Conservation (phyloP, 2,329 filamentous ascomycete genomes). For the Colletotrichum lini region DNA sequence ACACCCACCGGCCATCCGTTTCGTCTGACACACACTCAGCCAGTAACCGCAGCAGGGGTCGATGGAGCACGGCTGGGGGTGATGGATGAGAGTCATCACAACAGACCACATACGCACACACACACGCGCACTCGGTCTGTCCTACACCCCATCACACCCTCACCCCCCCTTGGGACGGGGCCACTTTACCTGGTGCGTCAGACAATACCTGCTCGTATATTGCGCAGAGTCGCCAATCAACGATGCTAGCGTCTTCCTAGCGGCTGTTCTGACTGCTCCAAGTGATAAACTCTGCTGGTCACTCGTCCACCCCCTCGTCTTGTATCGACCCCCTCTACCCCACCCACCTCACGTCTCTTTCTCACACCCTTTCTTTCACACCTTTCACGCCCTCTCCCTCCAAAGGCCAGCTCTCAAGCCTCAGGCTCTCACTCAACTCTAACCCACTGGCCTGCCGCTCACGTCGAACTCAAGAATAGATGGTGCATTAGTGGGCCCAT, state of each 20-base stretch:
- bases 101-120: constrained; percentile 16
- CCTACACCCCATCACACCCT: constrained; percentile 2
- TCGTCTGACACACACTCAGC: constrained; percentile 40
- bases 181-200: constrained; percentile 66
- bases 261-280: constrained; percentile 46
- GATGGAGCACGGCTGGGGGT: constrained; percentile 40
- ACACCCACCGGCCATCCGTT: constrained; percentile 41
- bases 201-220: constrained; percentile 64
- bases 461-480: constrained; percentile 60
- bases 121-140: background rate
- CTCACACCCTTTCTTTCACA: too few species aligned
- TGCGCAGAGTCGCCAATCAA: constrained; percentile 61
- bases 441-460: constrained; percentile 47
- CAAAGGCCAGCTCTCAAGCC: constrained; percentile 42
- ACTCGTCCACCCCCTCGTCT: constrained; percentile 44
- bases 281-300: constrained; percentile 45
- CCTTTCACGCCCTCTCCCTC: constrained; percentile 6
- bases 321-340: constrained; percentile 46
- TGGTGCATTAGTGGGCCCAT: constrained; percentile 54
- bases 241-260: constrained; percentile 46
- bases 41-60: constrained; percentile 38
- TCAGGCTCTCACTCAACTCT: constrained; percentile 49
- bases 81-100: constrained; percentile 36
- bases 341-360: constrained; percentile 39
- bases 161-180: constrained; percentile 45